Conservation (phyloP, 805 yeast genomes). For the Metschnikowia matae region DNA sequence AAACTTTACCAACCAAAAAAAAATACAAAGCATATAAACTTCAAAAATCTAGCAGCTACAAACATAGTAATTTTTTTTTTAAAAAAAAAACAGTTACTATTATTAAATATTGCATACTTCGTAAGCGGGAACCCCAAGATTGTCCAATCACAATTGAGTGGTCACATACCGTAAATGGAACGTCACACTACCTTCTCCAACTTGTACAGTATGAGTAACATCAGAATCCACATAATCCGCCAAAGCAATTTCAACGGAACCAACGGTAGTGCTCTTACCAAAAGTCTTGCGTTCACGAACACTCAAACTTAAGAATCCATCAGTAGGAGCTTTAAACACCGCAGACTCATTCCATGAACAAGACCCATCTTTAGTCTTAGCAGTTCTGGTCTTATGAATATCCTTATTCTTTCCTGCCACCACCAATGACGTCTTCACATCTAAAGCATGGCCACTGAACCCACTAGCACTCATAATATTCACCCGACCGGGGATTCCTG, state of each 20-base stretch:
- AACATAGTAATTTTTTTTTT: too few relatives aligned
- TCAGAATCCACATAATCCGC: slow-evolving; percentile 45
- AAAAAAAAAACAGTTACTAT: too few relatives aligned
- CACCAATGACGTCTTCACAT: slow-evolving; percentile 52
- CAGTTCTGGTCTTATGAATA: slow-evolving; percentile 59
- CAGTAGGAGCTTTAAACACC: slow-evolving; percentile 63
- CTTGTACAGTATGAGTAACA: slow-evolving; percentile 34
- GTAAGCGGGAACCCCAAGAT: too few relatives aligned
- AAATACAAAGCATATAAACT: too few relatives aligned
- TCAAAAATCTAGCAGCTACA: too few relatives aligned
- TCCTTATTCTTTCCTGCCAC: slow-evolving; percentile 48
- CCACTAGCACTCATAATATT: slow-evolving; percentile 48
- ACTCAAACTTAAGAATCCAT: slow-evolving; percentile 54
- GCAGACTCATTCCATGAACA: slow-evolving; percentile 60
- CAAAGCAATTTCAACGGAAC: slow-evolving; percentile 51
- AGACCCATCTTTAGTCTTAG: slow-evolving; percentile 45
- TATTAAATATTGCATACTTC: too few relatives aligned
- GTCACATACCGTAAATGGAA: slow-evolving; percentile 35
- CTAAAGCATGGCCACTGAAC: slow-evolving; percentile 32
- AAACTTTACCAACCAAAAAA: too few relatives aligned
- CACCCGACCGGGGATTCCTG: slow-evolving; percentile 50
- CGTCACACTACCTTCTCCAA: slow-evolving; percentile 39
- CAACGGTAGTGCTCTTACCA: slow-evolving; percentile 66
- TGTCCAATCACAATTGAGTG: slow-evolving; percentile 6
- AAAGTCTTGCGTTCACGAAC: slow-evolving; percentile 67